Evolutionary conservation across 1,284 basidiomycete species (phyloP).

Genomic region (Neolentinus lepideus): DNA sequence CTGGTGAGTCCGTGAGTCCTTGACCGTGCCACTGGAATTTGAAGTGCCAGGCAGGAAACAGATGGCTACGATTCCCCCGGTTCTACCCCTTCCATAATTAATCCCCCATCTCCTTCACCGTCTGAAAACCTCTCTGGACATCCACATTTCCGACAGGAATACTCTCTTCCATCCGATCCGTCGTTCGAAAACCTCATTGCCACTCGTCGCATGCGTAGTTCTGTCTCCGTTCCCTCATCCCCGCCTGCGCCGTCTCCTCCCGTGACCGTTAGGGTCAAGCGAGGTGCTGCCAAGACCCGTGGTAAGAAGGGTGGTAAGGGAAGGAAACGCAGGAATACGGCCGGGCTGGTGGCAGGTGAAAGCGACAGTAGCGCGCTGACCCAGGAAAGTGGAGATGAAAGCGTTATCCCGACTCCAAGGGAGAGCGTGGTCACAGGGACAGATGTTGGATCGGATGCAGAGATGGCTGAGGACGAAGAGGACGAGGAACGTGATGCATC

Average conservation of each 20-base stretch:
- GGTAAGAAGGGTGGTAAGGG: conserved; percentile 19
- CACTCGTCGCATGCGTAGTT: conserved; percentile 54
- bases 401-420: conserved; percentile 40
- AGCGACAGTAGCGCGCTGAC: conserved; percentile 77
- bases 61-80: conserved; percentile 50
- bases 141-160: conserved; percentile 68
- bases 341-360: conserved; percentile 65
- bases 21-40: conserved; percentile 19
- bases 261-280: conserved; percentile 21
- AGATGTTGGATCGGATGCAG: conserved; percentile 66
- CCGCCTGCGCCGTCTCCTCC: conserved; percentile 47
- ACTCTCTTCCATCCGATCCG: conserved; percentile 51
- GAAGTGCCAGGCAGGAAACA: conserved; percentile 37
- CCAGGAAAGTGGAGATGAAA: conserved; percentile 72
- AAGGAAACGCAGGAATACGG: conserved; percentile 35
- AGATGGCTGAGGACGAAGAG: conserved; percentile 58
- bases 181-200: conserved; percentile 50
- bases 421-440: conserved; percentile 62
- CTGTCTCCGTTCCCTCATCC: conserved; percentile 33
- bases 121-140: conserved; percentile 58
- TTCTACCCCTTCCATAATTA: conserved; percentile 38
- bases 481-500: conserved; percentile 30
- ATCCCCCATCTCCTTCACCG: conserved; percentile 53
- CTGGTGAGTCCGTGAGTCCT: conserved; percentile 34
- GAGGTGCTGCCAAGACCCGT: conserved; percentile 27